Evolutionary conservation across 441 rosid species (phyloP), one percentile per base, ranked within the genome.

Genomic region (Adansonia rubrostipa): DNA sequence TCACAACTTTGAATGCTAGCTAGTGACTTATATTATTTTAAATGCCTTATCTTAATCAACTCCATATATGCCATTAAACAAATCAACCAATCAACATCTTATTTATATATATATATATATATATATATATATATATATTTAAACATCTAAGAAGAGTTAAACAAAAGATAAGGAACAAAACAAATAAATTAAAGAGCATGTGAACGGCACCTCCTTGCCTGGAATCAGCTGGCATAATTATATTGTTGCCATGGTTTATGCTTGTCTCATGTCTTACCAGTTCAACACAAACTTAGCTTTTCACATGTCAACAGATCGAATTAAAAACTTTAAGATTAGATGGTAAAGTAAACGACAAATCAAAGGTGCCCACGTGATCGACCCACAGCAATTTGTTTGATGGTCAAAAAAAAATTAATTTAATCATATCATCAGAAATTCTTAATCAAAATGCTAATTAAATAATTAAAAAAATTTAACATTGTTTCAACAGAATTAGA

Each of bases 191-290:
- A 72, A 81, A 57, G 53, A 33, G 85, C 96, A 89, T 90, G 96
- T 90, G 96, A 84, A 84, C 71, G 90, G 87, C 88, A 85, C 82
- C 87, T 85, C 61, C 81, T 77, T 72, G 85, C 92, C 86, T 88
- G 88, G 92, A 90, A 88, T 90, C 44, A 40, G 5, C 93, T 78
- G 80, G 86, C 86, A 77, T 76, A 78, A 40, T 28, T 28, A 28
- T 28, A 28, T 28, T 28, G 36, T 28, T 28, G 36, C 36, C 36
- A 40, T 40, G 44, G 44, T 40, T 4, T 40, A 40, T 40, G 44
- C 44, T 40, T 40, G 36, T 28, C 36, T 28, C 36, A 28, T 28
- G 36, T 28, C 36, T 28, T 28, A 28, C 36, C 36, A 28, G 36
- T 28, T 28, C 36, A 28, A 28, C 36, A 28, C 36, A 28, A 28